phyloP scores from a whole-genome alignment of 768 basidiomycete species.

The Hortiboletus flavorubellus region DNA sequence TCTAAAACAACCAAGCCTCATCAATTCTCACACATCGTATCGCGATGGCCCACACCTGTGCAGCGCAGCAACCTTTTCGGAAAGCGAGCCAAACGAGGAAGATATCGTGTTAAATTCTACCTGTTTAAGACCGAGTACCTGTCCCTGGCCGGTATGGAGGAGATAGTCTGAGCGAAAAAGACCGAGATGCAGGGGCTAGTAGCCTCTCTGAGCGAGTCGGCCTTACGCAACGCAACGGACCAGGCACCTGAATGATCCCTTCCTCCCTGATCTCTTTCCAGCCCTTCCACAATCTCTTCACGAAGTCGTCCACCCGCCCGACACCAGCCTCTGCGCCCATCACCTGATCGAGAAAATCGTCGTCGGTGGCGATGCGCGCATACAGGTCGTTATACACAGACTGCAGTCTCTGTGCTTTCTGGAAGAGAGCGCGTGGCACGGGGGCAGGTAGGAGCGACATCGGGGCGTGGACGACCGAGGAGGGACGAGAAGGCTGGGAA shows the following conservation, averaged over 20 bases:
- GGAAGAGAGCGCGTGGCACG: constrained; percentile 71
- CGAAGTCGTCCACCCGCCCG: constrained; percentile 82
- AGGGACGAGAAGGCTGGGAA: constrained; percentile 49
- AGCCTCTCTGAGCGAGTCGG: constrained; percentile 3
- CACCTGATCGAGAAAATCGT: constrained; percentile 73
- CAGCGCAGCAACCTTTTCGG: constrained; percentile 60
- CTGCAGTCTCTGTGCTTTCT: constrained; percentile 64
- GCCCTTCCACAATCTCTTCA: constrained; percentile 79
- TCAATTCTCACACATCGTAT: neutral
- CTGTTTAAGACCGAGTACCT: constrained; percentile 63
- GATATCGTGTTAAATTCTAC: constrained; percentile 99
- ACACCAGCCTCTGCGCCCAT: constrained; percentile 81
- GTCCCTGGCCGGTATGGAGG: constrained; percentile 53
- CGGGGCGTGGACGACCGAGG: constrained; percentile 87
- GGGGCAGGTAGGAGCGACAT: constrained; percentile 86
- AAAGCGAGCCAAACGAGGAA: constrained; percentile 82
- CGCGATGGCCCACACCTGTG: constrained; percentile 64
- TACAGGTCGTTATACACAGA: constrained; percentile 82
- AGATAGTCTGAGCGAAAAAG: constrained; percentile 95
- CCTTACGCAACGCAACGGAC: neutral
- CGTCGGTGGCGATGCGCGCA: constrained; percentile 75
- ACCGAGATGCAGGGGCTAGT: constrained; percentile 79
- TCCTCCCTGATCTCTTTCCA: constrained; percentile 77
- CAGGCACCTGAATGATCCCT: constrained; percentile 50
- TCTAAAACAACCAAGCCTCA: constrained; percentile 36